Evolutionary conservation across 2,329 filamentous ascomycete species (phyloP).

Genomic region (Teratosphaeria viscida): DNA sequence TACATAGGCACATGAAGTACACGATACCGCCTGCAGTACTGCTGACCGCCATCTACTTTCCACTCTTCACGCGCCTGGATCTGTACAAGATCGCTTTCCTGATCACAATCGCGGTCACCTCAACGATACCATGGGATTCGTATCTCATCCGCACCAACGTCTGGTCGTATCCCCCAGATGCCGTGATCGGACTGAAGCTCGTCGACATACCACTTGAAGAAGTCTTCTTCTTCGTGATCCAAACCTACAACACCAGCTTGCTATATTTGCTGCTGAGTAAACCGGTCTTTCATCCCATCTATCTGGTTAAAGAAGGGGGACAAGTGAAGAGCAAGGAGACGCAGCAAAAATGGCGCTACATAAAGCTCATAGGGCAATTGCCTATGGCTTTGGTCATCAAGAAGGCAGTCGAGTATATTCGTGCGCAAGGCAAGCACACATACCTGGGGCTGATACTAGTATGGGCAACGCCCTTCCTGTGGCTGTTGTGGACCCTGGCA

Average conservation of each 20-base stretch:
- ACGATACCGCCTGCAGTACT: conserved; percentile 53
- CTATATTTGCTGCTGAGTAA: conserved; percentile 60
- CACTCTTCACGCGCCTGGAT: conserved; percentile 52
- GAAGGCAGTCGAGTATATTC: conserved; percentile 37
- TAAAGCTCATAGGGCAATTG: conserved; percentile 41
- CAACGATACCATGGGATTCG: conserved; percentile 67
- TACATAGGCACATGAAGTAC: conserved; percentile 51
- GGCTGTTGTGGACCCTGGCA: conserved; percentile 53
- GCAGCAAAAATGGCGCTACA: conserved; percentile 26
- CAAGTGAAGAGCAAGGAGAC: conserved; percentile 10
- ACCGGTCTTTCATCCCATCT: conserved; percentile 46
- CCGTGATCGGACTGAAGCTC: conserved; percentile 52
- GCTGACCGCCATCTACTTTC: conserved; percentile 50
- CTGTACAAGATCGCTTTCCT: conserved; percentile 52
- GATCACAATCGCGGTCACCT: conserved; percentile 51
- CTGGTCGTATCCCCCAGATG: conserved; percentile 61
- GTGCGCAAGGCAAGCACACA: conserved; percentile 41
- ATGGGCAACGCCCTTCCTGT: conserved; percentile 57
- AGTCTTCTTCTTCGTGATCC: conserved; percentile 67
- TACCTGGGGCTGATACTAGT: conserved; percentile 60
- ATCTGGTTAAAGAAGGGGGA: conserved; percentile 36
- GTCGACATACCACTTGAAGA: conserved; percentile 61
- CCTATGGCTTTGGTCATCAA: conserved; percentile 36
- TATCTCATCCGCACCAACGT: conserved; percentile 58
- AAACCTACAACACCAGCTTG: conserved; percentile 62